Conservation (phyloP, 2,329 filamentous ascomycete species). For the Cladosporium sp. region DNA sequence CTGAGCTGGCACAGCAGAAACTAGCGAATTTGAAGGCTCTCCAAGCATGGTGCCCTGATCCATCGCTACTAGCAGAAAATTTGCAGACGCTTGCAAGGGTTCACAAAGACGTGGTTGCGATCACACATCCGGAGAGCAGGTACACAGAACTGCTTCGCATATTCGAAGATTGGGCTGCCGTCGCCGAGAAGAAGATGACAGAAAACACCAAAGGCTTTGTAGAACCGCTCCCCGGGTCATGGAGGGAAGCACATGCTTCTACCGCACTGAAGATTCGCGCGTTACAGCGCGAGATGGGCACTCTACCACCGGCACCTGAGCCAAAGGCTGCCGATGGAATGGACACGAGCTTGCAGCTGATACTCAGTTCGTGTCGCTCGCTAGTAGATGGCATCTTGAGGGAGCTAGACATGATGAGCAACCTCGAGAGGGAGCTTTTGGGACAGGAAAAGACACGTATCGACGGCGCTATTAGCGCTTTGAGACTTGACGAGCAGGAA, state of each 20-base stretch:
- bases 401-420: conserved; percentile 60
- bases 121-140: conserved; percentile 22
- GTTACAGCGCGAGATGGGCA: conserved; percentile 48
- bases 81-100: conserved; percentile 46
- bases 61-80: conserved; percentile 48
- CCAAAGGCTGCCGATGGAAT: conserved; percentile 17
- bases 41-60: conserved; percentile 45
- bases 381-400: conserved; percentile 57
- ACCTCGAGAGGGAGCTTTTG: conserved; percentile 56
- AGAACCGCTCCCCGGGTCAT: conserved; percentile 52
- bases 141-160: conserved; percentile 52
- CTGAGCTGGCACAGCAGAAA: conserved; percentile 36
- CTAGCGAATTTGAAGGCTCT: conserved; percentile 51
- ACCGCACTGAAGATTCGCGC: conserved; percentile 53
- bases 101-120: conserved; percentile 6
- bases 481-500: not conserved
- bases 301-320: conserved; percentile 36
- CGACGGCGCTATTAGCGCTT: conserved; percentile 15
- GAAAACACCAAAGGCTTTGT: conserved; percentile 47
- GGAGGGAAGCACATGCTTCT: conserved; percentile 56
- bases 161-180: conserved; percentile 58
- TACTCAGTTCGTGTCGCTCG: conserved; percentile 46
- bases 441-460: conserved; percentile 58
- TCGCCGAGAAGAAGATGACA: conserved; percentile 25
- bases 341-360: conserved; percentile 41